Conservation (phyloP, 1,284 basidiomycete genomes). For the Heterobasidion irregulare region DNA sequence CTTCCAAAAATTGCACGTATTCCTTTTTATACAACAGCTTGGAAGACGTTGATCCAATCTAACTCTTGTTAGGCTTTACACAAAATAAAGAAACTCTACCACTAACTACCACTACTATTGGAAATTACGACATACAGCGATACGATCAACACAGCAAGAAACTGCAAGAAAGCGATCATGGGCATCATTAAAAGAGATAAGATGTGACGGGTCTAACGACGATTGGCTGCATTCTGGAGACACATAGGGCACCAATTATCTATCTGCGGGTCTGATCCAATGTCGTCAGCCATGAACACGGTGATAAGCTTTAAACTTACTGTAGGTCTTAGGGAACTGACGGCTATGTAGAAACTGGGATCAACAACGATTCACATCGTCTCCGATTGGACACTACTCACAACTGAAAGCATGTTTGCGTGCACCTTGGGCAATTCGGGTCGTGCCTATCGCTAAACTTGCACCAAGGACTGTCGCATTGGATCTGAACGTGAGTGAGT, state of each 20-base stretch:
- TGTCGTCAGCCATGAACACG: conserved; percentile 5
- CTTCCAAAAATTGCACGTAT: too few species aligned
- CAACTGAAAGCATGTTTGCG: conserved; percentile 70
- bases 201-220: not conserved
- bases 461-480: conserved; percentile 56
- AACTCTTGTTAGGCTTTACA: not conserved
- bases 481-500: conserved; percentile 28
- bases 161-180: not conserved
- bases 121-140: not conserved
- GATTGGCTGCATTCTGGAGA: not conserved
- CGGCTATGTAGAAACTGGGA: conserved; percentile 33
- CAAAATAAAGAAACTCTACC: not conserved
- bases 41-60: too few species aligned
- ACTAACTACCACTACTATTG: not conserved
- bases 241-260: conserved; percentile 35
- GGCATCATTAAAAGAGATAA: not conserved
- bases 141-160: not conserved
- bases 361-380: conserved; percentile 10
- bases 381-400: conserved; percentile 26
- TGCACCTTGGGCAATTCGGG: conserved; percentile 47
- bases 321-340: conserved; percentile 59
- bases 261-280: conserved; percentile 18
- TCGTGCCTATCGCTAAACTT: conserved; percentile 65
- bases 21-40: too few species aligned
- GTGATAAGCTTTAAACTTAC: conserved; percentile 23